A percentile compares a stretch with the other conserved stretches of the same genome.
Conservation (phyloP, 192 early-diverging fungal species). For the Backusella macrospora region DNA sequence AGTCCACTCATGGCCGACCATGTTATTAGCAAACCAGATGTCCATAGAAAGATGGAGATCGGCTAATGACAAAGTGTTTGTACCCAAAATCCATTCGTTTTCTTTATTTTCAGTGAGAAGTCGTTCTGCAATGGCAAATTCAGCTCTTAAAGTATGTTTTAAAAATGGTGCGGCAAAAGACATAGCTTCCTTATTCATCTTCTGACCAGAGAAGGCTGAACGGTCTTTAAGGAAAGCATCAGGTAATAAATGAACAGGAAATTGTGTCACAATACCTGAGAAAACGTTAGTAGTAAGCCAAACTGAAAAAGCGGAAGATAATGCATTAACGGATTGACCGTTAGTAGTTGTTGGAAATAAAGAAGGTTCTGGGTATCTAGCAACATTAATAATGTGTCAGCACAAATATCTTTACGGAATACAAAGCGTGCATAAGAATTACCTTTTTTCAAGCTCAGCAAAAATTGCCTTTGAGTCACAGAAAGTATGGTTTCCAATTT, state of each 20-base stretch:
- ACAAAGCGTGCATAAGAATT: neutral
- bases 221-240: constrained; percentile 25
- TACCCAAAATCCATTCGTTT: constrained; percentile 28
- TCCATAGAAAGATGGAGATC: constrained; percentile 32
- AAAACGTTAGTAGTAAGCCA: constrained; percentile 23
- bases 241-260: constrained; percentile 8
- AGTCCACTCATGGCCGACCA: constrained; percentile 9
- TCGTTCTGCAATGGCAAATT: constrained; percentile 15
- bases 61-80: constrained; percentile 10
- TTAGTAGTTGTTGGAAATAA: constrained; percentile 21
- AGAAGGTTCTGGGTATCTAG: constrained; percentile 24
- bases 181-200: constrained; percentile 1
- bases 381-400: neutral
- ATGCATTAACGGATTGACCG: constrained; percentile 10
- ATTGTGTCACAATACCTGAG: constrained; percentile 14
- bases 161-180: constrained; percentile 8
- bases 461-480: constrained; percentile 36
- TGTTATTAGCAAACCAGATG: neutral
- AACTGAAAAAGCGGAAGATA: constrained; percentile 1
- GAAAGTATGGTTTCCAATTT: constrained; percentile 34
- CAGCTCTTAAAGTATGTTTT: constrained; percentile 12
- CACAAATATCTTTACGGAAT: neutral
- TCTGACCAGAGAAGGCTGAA: constrained; percentile 5
- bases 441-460: constrained; percentile 29
- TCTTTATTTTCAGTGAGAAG: neutral